Evolutionary conservation across 2,329 filamentous ascomycete genomes (phyloP).

Genomic region (Colletotrichum tamarilloi): DNA sequence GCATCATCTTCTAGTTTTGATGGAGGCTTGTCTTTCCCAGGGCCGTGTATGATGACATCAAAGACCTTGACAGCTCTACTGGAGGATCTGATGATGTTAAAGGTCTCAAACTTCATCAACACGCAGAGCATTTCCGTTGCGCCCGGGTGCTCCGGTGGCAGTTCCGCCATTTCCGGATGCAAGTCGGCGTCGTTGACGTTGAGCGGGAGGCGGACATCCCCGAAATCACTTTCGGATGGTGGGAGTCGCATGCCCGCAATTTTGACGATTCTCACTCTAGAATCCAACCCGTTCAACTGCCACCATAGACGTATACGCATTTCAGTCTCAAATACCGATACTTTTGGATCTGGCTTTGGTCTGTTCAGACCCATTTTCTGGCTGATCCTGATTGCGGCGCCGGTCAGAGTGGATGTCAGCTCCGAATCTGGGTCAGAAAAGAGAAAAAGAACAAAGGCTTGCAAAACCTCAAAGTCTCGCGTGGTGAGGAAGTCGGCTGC

Average conservation of each 20-base stretch:
- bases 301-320: constrained; percentile 45
- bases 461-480: constrained; percentile 43
- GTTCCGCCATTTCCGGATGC: constrained; percentile 58
- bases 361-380: constrained; percentile 42
- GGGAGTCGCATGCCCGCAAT: constrained; percentile 13
- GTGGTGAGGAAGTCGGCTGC: constrained; percentile 43
- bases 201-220: constrained; percentile 61
- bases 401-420: constrained; percentile 39
- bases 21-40: constrained; percentile 16
- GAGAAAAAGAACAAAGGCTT: constrained; percentile 44
- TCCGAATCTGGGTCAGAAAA: constrained; percentile 43
- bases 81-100: constrained; percentile 41
- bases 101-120: constrained; percentile 44
- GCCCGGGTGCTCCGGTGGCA: constrained; percentile 56
- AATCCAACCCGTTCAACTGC: constrained; percentile 40
- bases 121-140: constrained; percentile 67
- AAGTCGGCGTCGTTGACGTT: constrained; percentile 68
- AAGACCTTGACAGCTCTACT: constrained; percentile 37
- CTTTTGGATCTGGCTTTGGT: constrained; percentile 21
- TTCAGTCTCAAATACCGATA: constrained; percentile 41
- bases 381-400: constrained; percentile 39
- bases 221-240: constrained; percentile 12
- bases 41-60: constrained; percentile 23
- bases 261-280: constrained; percentile 28
- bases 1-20: constrained; percentile 37